Evolutionary conservation across 1,284 basidiomycete genomes (phyloP).

Genomic region (Sporisorium graminicola): DNA sequence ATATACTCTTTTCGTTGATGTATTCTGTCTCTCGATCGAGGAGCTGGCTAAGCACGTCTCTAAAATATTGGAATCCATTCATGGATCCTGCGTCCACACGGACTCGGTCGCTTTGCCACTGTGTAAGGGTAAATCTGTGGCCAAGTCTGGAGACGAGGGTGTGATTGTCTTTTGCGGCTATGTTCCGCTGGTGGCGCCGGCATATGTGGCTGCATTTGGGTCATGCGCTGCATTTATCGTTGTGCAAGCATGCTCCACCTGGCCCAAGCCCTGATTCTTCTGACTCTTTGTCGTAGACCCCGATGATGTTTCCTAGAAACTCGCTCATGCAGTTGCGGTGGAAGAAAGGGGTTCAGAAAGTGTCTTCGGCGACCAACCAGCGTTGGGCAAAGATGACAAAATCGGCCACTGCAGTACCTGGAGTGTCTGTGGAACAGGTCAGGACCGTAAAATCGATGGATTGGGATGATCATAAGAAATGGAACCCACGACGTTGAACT

Average conservation of each 20-base stretch:
- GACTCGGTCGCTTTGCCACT: too few species aligned
- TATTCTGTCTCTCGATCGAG: too few species aligned
- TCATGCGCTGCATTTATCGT: slow-evolving; percentile 62
- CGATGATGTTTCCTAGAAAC: slow-evolving; percentile 52
- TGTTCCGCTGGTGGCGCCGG: slow-evolving; percentile 34
- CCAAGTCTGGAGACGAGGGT: too few species aligned
- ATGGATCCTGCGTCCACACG: too few species aligned
- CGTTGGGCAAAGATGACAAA: slow-evolving; percentile 60
- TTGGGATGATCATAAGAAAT: slow-evolving; percentile 74
- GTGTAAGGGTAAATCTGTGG: too few species aligned
- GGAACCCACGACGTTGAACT: slow-evolving; percentile 78
- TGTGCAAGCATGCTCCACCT: slow-evolving; percentile 62
- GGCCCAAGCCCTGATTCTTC: slow-evolving; percentile 38
- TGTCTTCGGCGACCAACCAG: slow-evolving; percentile 45
- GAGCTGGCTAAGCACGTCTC: too few species aligned
- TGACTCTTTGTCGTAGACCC: slow-evolving; percentile 58
- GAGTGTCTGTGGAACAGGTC: slow-evolving; percentile 72
- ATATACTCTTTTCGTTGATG: too few species aligned
- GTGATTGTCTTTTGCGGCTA: slow-evolving; percentile 52
- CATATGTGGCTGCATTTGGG: slow-evolving; percentile 53
- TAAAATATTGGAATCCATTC: too few species aligned
- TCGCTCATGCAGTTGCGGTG: slow-evolving; percentile 53
- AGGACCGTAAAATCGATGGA: slow-evolving; percentile 65
- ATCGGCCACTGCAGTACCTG: slow-evolving; percentile 73
- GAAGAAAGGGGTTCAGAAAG: slow-evolving; percentile 52